Percentiles rank a stretch among this genome's conserved stretches.
Evolutionary conservation across 371 early-diverging fungal genomes (phyloP).

Genomic region (Saksenaea oblongispora): DNA sequence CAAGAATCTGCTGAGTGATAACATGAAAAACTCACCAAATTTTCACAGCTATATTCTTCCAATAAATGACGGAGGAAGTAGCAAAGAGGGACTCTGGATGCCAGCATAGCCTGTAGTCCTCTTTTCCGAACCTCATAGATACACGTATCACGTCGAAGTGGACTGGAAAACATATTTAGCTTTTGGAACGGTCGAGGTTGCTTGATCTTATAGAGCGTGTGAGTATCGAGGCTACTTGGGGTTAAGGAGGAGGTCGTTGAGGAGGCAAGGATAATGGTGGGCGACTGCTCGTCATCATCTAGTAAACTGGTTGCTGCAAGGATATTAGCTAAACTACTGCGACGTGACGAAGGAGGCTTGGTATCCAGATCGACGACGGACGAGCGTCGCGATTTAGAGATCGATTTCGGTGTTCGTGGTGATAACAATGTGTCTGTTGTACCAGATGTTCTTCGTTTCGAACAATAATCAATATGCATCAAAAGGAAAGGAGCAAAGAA

Average conservation of each 20-base stretch:
- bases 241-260: constrained; percentile 6
- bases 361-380: constrained; percentile 22
- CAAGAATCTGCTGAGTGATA: neutral
- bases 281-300: neutral
- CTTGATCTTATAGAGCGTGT: constrained; percentile 40
- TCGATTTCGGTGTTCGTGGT: constrained; percentile 36
- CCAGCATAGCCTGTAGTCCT: constrained; percentile 58
- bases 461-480: neutral
- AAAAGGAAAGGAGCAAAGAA: neutral
- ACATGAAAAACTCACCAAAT: constrained; percentile 43
- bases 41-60: constrained; percentile 59
- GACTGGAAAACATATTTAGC: constrained; percentile 54
- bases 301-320: neutral
- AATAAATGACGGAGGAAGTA: constrained; percentile 59
- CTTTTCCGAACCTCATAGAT: constrained; percentile 51
- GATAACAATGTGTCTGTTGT: constrained; percentile 16
- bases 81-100: constrained; percentile 55
- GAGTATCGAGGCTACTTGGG: constrained; percentile 35
- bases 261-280: neutral
- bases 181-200: constrained; percentile 43
- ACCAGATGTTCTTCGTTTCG: constrained; percentile 1
- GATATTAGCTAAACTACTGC: neutral
- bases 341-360: neutral
- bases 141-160: constrained; percentile 43
- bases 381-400: constrained; percentile 32